Evolutionary conservation across 805 yeast species (phyloP).

Genomic region (Nakazawaea peltata): DNA sequence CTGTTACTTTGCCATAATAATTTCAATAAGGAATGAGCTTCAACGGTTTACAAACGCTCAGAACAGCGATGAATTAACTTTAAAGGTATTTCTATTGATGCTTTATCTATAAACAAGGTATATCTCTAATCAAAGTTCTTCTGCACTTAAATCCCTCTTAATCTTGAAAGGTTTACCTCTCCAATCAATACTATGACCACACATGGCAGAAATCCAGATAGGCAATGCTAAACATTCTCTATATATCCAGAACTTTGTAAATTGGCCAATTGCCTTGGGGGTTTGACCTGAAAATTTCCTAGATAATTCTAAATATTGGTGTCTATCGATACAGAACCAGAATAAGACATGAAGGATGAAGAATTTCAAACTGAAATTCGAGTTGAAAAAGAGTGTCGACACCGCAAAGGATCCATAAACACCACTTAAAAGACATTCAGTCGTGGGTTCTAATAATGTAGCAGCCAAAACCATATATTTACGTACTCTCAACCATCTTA

Average conservation of each 20-base stretch:
- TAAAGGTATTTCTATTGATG: no score
- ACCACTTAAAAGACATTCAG: constrained; percentile 69
- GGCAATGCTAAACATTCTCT: constrained; percentile 77
- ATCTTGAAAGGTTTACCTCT: constrained; percentile 71
- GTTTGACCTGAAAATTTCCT: constrained; percentile 11
- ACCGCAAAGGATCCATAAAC: constrained; percentile 55
- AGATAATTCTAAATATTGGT: constrained; percentile 43
- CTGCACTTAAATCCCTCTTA: constrained; percentile 69
- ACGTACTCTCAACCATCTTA: constrained; percentile 81
- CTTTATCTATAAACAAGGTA: no score
- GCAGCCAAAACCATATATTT: constrained; percentile 84
- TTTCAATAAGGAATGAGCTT: no score
- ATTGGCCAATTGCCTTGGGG: constrained; percentile 9
- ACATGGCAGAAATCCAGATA: constrained; percentile 74
- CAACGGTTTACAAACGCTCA: no score
- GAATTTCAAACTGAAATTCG: constrained; percentile 25
- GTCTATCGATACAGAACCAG: constrained; percentile 63
- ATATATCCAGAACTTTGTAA: constrained; percentile 46
- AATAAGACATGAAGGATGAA: constrained; percentile 44
- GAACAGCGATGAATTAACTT: no score
- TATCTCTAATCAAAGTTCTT: no score
- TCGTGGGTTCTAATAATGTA: constrained; percentile 78
- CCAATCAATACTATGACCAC: constrained; percentile 73
- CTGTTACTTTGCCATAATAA: no score
- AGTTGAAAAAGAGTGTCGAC: constrained; percentile 32